A percentile compares a stretch with the other conserved stretches of the same genome.
These are phyloP conservation scores for Magnaporthiopsis incrustans DNA, from an alignment of 2,329 filamentous ascomycete genomes.

Conservation along the genomic window DNA sequence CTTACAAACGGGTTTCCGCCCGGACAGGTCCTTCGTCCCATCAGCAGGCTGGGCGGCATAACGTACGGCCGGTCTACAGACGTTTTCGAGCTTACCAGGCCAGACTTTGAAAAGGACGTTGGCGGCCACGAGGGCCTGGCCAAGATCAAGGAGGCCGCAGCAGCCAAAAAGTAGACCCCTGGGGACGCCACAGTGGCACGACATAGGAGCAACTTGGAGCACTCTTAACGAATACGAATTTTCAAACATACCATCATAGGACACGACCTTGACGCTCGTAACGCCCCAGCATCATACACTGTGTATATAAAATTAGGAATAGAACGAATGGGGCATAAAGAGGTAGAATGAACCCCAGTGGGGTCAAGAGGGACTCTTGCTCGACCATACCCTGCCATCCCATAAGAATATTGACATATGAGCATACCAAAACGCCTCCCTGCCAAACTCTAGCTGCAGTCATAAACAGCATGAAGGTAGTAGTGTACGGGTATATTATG, in stretches of 20 bases:
- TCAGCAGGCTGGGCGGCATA: constrained; percentile 77
- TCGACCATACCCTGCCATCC: too few species aligned
- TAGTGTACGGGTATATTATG: background rate
- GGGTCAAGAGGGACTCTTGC: too few species aligned
- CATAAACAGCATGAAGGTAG: background rate
- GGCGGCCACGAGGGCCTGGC: constrained; percentile 46
- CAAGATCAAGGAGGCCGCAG: constrained; percentile 39
- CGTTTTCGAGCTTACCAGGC: constrained; percentile 62
- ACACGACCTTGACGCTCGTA: background rate
- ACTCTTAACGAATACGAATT: background rate
- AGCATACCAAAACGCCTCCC: too few species aligned
- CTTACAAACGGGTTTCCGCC: background rate
- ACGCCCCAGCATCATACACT: background rate
- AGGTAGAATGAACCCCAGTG: too few species aligned
- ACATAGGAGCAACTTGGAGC: background rate
- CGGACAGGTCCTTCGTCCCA: constrained; percentile 60
- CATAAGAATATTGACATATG: too few species aligned
- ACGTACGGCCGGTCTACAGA: constrained; percentile 68
- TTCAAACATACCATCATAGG: too few species aligned
- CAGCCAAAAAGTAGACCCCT: constrained; percentile 23
- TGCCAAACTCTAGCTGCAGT: too few species aligned
- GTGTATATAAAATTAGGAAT: background rate
- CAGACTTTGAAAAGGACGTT: constrained; percentile 44
- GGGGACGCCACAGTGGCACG: background rate
- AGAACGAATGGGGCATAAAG: background rate